Evolutionary conservation across 2,329 filamentous ascomycete species (phyloP), one percentile per base, ranked within the genome.

Genomic region (Incumbomyces delicatus): DNA sequence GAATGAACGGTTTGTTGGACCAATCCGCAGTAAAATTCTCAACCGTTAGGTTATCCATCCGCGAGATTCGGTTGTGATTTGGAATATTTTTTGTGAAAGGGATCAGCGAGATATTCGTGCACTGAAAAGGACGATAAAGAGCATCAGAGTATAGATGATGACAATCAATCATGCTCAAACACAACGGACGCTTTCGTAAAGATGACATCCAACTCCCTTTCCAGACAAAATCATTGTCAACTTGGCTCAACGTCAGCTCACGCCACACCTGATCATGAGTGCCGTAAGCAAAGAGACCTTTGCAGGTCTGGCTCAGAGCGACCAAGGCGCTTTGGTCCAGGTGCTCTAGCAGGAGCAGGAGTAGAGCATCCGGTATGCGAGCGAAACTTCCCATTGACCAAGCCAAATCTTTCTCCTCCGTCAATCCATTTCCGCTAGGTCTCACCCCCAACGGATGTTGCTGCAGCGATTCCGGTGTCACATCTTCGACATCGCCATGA

Each of bases 231-330:
- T 64, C 50, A 27, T 58, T 45, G 17, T 58, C 59, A 31, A 58
- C 53, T 12, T 60, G 58, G 41, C 63, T 66, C 50, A 94, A 74
- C 58, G 90, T 94, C 16, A 95, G 65, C 14, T 80, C 66, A 65
- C 92, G 89, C 90, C 90, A 96, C 31, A 95, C 64, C 58, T 96
- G 90, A 53, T 95, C 90, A 40, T 79, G 79, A 41, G 82, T 74
- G 46, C 83, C 85, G 61, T 90, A 94, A 1, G 88, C 89, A 71
- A 88, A 90, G 13, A 96, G 68, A 44, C 86, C 88, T 62, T 81
- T 87, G 71, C 89, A 95, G 5, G 88, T 85, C 46, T 77, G 76
- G 7, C 87, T 87, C 35, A 96, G 68, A 6, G 66, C 67, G 47
- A 81, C 65, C 44, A 96, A 68, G 44, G 73, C 70, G 8, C 64